Percentiles rank a stretch among this genome's conserved stretches.
phyloP scores from a whole-genome alignment of 2,329 filamentous ascomycete species.

The Tolypocladium paradoxum region DNA sequence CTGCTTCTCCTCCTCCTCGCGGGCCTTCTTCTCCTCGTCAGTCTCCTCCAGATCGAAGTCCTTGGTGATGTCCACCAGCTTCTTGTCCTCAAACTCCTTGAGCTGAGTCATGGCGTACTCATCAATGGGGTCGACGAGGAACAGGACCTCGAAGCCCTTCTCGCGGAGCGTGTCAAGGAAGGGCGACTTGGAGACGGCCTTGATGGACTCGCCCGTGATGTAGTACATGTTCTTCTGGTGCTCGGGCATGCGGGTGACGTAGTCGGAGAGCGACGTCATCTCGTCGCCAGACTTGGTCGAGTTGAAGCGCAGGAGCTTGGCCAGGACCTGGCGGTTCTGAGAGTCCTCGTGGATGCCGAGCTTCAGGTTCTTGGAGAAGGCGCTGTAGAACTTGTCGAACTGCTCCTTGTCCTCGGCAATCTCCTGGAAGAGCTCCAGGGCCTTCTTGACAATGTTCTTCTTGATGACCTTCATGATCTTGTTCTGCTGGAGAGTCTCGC shows the following conservation, averaged over 20 bases:
- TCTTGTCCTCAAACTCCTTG: constrained; percentile 99
- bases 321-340: constrained; percentile 85
- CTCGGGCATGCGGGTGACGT: constrained; percentile 98
- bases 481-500: constrained; percentile 99
- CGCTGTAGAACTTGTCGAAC: constrained; percentile 99
- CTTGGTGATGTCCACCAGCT: constrained; percentile 99
- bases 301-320: constrained; percentile 98
- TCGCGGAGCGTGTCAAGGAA: constrained; percentile 98
- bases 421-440: constrained; percentile 97
- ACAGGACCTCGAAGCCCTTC: constrained; percentile 99
- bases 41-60: constrained; percentile 99
- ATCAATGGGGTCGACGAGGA: constrained; percentile 98
- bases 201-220: constrained; percentile 99
- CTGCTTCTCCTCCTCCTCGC: constrained; percentile 97
- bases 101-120: constrained; percentile 99
- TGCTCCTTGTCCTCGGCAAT: constrained; percentile 99
- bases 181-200: constrained; percentile 94
- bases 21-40: constrained; percentile 95
- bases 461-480: constrained; percentile 99
- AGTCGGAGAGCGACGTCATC: constrained; percentile 88
- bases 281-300: constrained; percentile 98
- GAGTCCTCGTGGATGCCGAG: constrained; percentile 99
- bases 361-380: constrained; percentile 99
- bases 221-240: constrained; percentile 99
- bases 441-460: constrained; percentile 99